Conservation (phyloP, 108 stramenopile species). For the Halocafeteria seosinensis region DNA sequence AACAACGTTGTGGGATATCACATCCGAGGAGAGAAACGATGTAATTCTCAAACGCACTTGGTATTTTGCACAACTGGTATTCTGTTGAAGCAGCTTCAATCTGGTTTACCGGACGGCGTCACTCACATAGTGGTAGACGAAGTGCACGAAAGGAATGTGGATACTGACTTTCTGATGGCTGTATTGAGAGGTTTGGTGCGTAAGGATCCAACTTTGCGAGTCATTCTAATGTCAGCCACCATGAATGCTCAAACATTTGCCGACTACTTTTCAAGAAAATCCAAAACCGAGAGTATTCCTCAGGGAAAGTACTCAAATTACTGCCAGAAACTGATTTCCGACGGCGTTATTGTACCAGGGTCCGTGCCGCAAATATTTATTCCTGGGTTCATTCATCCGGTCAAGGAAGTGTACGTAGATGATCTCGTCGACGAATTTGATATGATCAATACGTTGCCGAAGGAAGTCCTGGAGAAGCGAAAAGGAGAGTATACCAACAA, state of each 20-base stretch:
- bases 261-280: slow-evolving; percentile 46
- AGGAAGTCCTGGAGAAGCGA: background rate
- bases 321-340: too few species aligned
- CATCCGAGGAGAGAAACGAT: slow-evolving; percentile 55
- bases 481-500: background rate
- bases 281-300: too few species aligned
- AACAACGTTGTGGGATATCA: slow-evolving; percentile 58
- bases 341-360: too few species aligned
- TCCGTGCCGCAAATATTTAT: slow-evolving; percentile 51
- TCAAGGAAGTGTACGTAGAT: slow-evolving; percentile 38
- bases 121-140: slow-evolving; percentile 62
- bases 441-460: background rate
- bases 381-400: slow-evolving; percentile 63
- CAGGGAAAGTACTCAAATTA: too few species aligned
- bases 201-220: slow-evolving; percentile 47
- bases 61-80: slow-evolving; percentile 75
- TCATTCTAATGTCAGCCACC: slow-evolving; percentile 77
- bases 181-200: slow-evolving; percentile 56
- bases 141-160: slow-evolving; percentile 66
- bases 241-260: slow-evolving; percentile 60
- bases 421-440: background rate
- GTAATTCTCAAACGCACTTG: slow-evolving; percentile 45
- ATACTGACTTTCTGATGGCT: slow-evolving; percentile 70
- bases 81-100: slow-evolving; percentile 58
- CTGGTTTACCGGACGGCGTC: slow-evolving; percentile 13